Conservation (phyloP, 2,329 filamentous ascomycete species). For the Bipolaris cookei region DNA sequence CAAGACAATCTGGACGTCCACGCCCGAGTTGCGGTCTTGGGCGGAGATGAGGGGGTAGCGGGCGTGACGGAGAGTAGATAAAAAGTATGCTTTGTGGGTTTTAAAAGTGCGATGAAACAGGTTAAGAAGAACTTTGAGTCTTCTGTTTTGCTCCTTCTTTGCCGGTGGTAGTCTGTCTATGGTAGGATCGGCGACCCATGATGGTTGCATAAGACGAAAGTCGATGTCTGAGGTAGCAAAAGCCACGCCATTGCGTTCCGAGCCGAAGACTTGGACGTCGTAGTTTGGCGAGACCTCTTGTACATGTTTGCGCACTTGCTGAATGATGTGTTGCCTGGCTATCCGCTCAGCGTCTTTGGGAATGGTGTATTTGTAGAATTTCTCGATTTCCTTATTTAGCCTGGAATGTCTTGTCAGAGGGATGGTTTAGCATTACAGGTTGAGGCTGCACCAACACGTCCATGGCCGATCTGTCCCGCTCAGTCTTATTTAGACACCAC, state of each 20-base stretch:
- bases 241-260: constrained; percentile 59
- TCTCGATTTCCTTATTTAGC: constrained; percentile 35
- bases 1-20: constrained; percentile 61
- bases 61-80: constrained; percentile 32
- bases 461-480: constrained; percentile 10
- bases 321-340: constrained; percentile 45
- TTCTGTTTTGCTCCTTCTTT: constrained; percentile 10
- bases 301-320: constrained; percentile 36
- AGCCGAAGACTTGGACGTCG: constrained; percentile 58
- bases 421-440: neutral
- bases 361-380: constrained; percentile 37
- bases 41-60: constrained; percentile 52
- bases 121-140: constrained; percentile 6
- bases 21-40: constrained; percentile 56
- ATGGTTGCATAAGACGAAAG: constrained; percentile 45
- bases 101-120: constrained; percentile 11
- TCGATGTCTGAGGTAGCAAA: constrained; percentile 63
- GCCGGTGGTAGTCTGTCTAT: constrained; percentile 24
- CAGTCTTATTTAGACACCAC: constrained; percentile 20
- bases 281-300: constrained; percentile 29
- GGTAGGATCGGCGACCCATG: constrained; percentile 9
- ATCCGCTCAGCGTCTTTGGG: constrained; percentile 53
- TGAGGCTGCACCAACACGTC: constrained; percentile 11
- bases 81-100: constrained; percentile 17
- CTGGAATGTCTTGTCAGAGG: constrained; percentile 15